phyloP scores from a whole-genome alignment of 2,329 filamentous ascomycete species.

The Pochonia chlamydosporia region DNA sequence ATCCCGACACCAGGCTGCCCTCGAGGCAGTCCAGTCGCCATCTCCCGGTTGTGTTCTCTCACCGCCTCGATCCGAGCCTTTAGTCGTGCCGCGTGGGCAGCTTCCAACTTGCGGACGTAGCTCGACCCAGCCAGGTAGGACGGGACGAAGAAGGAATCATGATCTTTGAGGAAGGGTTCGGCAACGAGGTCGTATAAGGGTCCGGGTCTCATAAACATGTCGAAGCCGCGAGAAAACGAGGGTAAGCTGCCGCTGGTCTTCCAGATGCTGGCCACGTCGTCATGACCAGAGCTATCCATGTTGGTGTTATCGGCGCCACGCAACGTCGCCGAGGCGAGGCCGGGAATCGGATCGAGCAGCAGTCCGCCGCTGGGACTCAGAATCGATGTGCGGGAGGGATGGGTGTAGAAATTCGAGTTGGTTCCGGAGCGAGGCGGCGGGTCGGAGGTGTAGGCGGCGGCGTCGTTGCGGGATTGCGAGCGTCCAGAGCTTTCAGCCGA shows the following conservation, averaged over 20 bases:
- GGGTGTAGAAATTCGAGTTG: constrained; percentile 40
- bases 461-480: constrained; percentile 7
- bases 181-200: too few species aligned
- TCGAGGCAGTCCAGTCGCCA: not conserved
- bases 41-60: constrained; percentile 1
- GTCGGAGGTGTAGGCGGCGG: constrained; percentile 21
- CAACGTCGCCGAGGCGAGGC: constrained; percentile 4
- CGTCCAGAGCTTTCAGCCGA: constrained; percentile 12
- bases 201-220: constrained; percentile 37
- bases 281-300: constrained; percentile 29
- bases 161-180: constrained; percentile 15
- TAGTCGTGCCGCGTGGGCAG: constrained; percentile 58
- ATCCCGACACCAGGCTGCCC: not conserved
- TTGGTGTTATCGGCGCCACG: constrained; percentile 12
- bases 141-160: constrained; percentile 65
- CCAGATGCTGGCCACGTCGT: constrained; percentile 18
- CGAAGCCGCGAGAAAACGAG: constrained; percentile 47
- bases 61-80: constrained; percentile 33
- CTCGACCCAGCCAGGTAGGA: constrained; percentile 75
- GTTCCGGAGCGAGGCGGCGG: constrained; percentile 23
- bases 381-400: constrained; percentile 33
- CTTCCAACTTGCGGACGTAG: constrained; percentile 71
- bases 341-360: constrained; percentile 11
- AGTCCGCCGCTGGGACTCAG: constrained; percentile 41
- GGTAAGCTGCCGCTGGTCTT: constrained; percentile 27